Conservation (phyloP, 805 yeast species). For the Millerozyma miso region DNA sequence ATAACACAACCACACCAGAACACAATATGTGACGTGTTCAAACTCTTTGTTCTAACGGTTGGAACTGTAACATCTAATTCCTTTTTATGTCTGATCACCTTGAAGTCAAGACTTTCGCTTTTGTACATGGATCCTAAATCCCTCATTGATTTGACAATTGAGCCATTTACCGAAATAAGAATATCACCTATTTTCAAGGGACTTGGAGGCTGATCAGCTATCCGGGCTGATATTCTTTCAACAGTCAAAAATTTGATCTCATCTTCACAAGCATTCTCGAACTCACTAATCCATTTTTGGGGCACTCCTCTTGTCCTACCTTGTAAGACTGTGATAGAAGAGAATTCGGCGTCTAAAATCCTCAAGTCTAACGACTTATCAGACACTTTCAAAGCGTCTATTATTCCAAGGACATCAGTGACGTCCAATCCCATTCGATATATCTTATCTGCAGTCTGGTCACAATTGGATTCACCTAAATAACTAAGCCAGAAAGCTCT, state of each 20-base stretch:
- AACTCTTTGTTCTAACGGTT: conserved; percentile 54
- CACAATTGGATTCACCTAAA: conserved; percentile 66
- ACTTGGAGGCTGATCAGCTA: conserved; percentile 19
- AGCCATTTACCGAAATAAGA: conserved; percentile 63
- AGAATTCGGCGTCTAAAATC: conserved; percentile 77
- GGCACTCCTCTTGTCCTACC: conserved; percentile 88
- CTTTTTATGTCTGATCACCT: conserved; percentile 67
- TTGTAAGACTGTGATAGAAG: conserved; percentile 60
- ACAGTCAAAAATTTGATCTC: conserved; percentile 72
- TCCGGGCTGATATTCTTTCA: conserved; percentile 57
- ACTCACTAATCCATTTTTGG: conserved; percentile 69
- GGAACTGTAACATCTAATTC: conserved; percentile 60
- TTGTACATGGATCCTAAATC: conserved; percentile 56
- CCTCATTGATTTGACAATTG: conserved; percentile 59
- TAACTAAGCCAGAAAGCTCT: conserved; percentile 84
- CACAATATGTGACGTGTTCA: conserved; percentile 62
- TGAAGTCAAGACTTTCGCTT: conserved; percentile 46
- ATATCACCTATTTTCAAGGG: conserved; percentile 68
- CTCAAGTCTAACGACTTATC: conserved; percentile 49
- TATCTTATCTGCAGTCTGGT: conserved; percentile 49
- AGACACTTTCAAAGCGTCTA: conserved; percentile 50
- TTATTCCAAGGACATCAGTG: conserved; percentile 55
- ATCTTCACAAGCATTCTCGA: conserved; percentile 61
- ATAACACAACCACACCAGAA: conserved; percentile 81
- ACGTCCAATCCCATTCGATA: conserved; percentile 77